Base-by-base conservation (phyloP, 2,329 filamentous ascomycete genomes). In the Exserohilum rostratum region DNA sequence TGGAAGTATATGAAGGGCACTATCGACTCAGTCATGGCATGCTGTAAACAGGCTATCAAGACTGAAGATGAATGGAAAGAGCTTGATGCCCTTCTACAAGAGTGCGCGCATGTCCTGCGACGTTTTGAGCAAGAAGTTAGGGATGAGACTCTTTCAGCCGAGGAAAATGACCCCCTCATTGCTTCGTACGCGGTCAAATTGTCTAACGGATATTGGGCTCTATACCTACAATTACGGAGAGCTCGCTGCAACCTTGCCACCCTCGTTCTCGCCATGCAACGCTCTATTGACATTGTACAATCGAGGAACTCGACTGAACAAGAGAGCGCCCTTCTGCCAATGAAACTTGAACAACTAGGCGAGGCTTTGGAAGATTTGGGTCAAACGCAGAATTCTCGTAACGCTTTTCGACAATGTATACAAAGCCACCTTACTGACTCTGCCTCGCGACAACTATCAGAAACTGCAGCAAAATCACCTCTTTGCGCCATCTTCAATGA, bases 131-230 rank as follows among this genome's bases (percentile, higher is more conserved):
- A 64, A 38, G 58, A 62, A 34, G 42, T 37, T 5, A 52, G 54
- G 7, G 40, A 52, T 3, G 50, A 53, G 9, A 46, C 51, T 7
- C 33, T 53, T 25, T 27, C 50, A 13, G 35, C 46, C 18, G 17
- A 47, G 5, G 51, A 60, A 33, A 51, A 53, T 15, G 49, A 48
- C 9, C 52, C 64, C 6, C 48, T 66, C 15, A 48, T 67, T 9
- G 61, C 63, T 20, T 64, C 58, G 6, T 67, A 64, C 27, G 79
- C 84, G 52, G 82, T 88, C 57, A 90, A 87, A 64, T 83, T 91
- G 22, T 91, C 89, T 0, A 87, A 89, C 62, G 79, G 90, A 3
- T 90, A 90, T 68, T 91, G 87, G 69, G 79, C 85, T n/a, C 79
- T 84, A 43, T 85, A 86, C 65, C 75, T 83, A 15, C 77, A 80